Evolutionary conservation across 441 rosid species (phyloP).

Genomic region (Aleurites moluccanus): DNA sequence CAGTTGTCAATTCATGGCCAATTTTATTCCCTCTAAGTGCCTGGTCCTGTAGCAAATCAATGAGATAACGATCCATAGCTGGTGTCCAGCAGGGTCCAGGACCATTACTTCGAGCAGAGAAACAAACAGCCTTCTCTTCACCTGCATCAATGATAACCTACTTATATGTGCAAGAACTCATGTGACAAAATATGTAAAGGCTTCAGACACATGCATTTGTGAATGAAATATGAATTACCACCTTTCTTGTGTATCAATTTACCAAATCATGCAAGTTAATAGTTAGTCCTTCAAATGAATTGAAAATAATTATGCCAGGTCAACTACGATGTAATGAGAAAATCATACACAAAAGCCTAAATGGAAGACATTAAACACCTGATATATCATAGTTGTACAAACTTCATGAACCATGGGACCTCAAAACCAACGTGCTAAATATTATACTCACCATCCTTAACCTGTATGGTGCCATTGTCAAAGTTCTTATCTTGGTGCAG

Average conservation of each 20-base stretch:
- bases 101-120: conserved; percentile 23
- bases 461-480: conserved; percentile 23
- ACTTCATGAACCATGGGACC: conserved; percentile 1
- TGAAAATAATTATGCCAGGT: not conserved
- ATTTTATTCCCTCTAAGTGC: conserved; percentile 50
- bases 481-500: conserved; percentile 22
- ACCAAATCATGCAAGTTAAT: not conserved
- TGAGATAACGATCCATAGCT: conserved; percentile 41
- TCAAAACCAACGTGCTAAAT: conserved; percentile 1
- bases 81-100: conserved; percentile 32
- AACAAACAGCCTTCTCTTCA: conserved; percentile 27
- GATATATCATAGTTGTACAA: not conserved
- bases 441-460: conserved; percentile 30
- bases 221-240: conserved; percentile 12
- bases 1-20: conserved; percentile 30
- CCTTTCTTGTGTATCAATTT: not conserved
- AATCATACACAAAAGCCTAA: not conserved
- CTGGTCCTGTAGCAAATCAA: conserved; percentile 49
- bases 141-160: conserved; percentile 31
- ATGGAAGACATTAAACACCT: not conserved
- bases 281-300: not conserved
- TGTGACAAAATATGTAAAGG: not conserved
- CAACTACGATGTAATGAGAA: not conserved
- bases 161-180: conserved; percentile 7
- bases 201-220: conserved; percentile 4